phyloP scores from a whole-genome alignment of 257 asterid genomes.

The Hygrophila difformis region DNA sequence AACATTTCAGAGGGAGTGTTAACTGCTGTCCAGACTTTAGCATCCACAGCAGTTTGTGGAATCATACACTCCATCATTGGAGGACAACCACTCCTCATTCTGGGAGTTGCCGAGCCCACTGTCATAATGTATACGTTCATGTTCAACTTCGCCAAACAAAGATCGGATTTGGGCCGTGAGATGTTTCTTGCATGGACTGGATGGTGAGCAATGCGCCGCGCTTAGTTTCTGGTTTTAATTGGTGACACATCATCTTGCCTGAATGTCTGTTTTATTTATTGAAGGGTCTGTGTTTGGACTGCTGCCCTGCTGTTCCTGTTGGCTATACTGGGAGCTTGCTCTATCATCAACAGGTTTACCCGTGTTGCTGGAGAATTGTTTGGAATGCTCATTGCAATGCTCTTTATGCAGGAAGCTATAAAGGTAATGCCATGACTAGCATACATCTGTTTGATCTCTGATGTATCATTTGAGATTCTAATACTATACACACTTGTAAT shows the following conservation, averaged over 20 bases:
- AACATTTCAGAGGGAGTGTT: conserved; percentile 68
- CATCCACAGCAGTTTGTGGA: conserved; percentile 89
- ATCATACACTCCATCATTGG: conserved; percentile 87
- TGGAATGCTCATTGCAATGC: conserved; percentile 96
- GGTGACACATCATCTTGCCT: background rate
- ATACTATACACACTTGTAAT: too few relatives aligned
- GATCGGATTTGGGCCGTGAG: conserved; percentile 63
- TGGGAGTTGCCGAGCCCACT: conserved; percentile 97
- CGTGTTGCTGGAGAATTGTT: conserved; percentile 91
- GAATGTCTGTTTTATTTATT: background rate
- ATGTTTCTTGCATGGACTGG: conserved; percentile 93
- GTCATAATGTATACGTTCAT: conserved; percentile 97
- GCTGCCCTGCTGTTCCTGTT: conserved; percentile 66
- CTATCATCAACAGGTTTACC: conserved; percentile 87
- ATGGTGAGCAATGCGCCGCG: conserved; percentile 51
- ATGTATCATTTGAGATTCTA: too few relatives aligned
- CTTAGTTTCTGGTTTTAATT: background rate
- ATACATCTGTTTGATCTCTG: too few relatives aligned
- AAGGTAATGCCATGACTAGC: too few relatives aligned
- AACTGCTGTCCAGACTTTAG: conserved; percentile 85
- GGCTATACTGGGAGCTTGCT: conserved; percentile 87
- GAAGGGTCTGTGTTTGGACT: conserved; percentile 96
- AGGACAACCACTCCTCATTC: conserved; percentile 81
- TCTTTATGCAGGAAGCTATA: conserved; percentile 93
- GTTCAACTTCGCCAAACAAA: conserved; percentile 76